phyloP scores from a whole-genome alignment of 176 grass and related monocot species.

The Oryza nivara region DNA sequence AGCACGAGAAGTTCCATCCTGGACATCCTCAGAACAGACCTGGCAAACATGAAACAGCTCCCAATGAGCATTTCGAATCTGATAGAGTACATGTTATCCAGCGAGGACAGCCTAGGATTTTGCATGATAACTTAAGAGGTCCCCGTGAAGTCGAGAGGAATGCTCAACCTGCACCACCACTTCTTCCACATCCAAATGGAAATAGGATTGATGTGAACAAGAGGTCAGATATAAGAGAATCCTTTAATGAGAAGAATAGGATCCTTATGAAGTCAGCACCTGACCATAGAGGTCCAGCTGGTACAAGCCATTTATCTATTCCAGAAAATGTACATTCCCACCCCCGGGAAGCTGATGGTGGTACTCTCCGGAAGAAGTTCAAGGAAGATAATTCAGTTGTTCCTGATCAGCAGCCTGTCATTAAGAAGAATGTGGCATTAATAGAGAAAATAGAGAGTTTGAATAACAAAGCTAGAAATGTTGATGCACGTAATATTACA shows the following conservation, averaged over 20 bases:
- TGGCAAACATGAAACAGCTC: conserved; percentile 48
- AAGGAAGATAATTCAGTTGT: conserved; percentile 40
- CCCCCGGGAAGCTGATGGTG: conserved; percentile 46
- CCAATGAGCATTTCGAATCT: conserved; percentile 49
- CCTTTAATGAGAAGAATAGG: conserved; percentile 42
- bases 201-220: conserved; percentile 28
- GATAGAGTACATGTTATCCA: conserved; percentile 43
- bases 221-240: conserved; percentile 41
- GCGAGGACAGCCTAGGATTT: conserved; percentile 76
- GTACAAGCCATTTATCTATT: conserved; percentile 22
- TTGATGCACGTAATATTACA: conserved; percentile 51
- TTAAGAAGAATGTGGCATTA: conserved; percentile 71
- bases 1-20: conserved; percentile 51
- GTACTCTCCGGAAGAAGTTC: conserved; percentile 44
- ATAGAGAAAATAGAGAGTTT: conserved; percentile 95
- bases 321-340: conserved; percentile 40
- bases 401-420: conserved; percentile 55
- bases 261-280: conserved; percentile 36
- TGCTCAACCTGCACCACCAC: conserved; percentile 49
- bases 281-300: conserved; percentile 45
- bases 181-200: conserved; percentile 54
- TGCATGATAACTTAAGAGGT: conserved; percentile 65
- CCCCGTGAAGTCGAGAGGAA: conserved; percentile 54
- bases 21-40: conserved; percentile 55
- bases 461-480: conserved; percentile 82